Evolutionary conservation across 2,329 filamentous ascomycete genomes (phyloP).

Genomic region (Sclerotiophoma versabilis): DNA sequence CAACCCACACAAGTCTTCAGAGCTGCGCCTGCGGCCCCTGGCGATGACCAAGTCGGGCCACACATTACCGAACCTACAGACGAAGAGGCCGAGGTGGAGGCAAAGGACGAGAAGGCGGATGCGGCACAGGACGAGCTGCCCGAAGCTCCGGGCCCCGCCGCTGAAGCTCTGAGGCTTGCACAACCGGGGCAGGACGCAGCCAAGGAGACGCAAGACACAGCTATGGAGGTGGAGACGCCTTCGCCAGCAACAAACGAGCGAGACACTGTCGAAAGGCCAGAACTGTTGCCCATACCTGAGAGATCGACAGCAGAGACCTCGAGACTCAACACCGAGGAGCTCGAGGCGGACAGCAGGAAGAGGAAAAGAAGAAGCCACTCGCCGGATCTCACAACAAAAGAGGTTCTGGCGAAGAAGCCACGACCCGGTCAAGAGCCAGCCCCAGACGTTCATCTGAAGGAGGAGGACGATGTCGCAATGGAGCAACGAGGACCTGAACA

Average conservation of each 20-base stretch:
- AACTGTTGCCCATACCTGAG: constrained; percentile 35
- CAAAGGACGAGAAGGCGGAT: not conserved
- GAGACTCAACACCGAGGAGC: constrained; percentile 46
- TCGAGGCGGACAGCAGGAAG: constrained; percentile 50
- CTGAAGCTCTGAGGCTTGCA: constrained; percentile 28
- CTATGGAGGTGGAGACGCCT: constrained; percentile 21
- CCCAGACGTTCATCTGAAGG: constrained; percentile 38
- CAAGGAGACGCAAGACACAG: constrained; percentile 6
- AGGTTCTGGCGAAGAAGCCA: constrained; percentile 54
- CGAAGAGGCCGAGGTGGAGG: constrained; percentile 17
- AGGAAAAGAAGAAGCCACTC: constrained; percentile 52
- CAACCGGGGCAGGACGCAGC: constrained; percentile 10
- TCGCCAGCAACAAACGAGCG: constrained; percentile 36
- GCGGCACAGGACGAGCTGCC: constrained; percentile 21
- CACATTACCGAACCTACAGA: constrained; percentile 27
- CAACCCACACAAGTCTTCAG: constrained; percentile 24
- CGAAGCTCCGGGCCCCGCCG: constrained; percentile 32
- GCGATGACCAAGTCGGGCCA: constrained; percentile 27
- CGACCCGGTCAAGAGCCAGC: constrained; percentile 47
- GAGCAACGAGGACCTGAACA: constrained; percentile 33
- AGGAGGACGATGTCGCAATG: constrained; percentile 43
- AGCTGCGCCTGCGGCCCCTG: constrained; percentile 25
- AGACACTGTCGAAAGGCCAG: constrained; percentile 43
- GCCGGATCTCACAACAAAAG: constrained; percentile 44
- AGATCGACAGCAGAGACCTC: constrained; percentile 41